phyloP scores from a whole-genome alignment of 345 rosid species.

The Gynandropsis gynandra region DNA sequence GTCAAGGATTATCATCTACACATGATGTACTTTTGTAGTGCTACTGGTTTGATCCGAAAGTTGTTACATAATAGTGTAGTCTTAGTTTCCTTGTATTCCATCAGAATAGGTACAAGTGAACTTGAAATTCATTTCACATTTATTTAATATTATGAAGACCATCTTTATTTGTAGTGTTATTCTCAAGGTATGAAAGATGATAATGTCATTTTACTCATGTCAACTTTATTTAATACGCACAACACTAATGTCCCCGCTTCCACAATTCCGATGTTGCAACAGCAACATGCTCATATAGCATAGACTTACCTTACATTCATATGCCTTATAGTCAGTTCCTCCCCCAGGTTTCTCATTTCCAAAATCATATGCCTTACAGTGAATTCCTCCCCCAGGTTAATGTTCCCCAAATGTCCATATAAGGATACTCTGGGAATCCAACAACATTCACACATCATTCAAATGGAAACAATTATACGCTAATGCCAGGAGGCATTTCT shows the following conservation, averaged over 20 bases:
- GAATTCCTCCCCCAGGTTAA: slow-evolving; percentile 51
- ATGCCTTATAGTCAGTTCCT: slow-evolving; percentile 74
- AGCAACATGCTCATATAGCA: slow-evolving; percentile 54
- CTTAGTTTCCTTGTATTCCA: too few relatives aligned
- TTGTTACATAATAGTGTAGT: too few relatives aligned
- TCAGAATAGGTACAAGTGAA: too few relatives aligned
- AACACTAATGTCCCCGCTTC: slow-evolving; percentile 43
- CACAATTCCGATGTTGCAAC: slow-evolving; percentile 48
- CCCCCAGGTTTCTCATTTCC: slow-evolving; percentile 62
- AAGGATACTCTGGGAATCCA: too few relatives aligned
- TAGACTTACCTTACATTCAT: slow-evolving; percentile 69
- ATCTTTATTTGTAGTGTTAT: not conserved
- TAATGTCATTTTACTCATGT: not conserved
- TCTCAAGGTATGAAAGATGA: not conserved
- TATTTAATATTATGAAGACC: not conserved
- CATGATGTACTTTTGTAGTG: slow-evolving; percentile 71
- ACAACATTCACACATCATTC: too few relatives aligned
- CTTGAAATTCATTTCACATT: too few relatives aligned
- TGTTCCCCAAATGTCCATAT: slow-evolving; percentile 67
- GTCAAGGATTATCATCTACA: slow-evolving; percentile 53
- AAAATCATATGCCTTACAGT: slow-evolving; percentile 72
- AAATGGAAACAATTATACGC: slow-evolving; percentile 58
- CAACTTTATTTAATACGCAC: slow-evolving; percentile 39
- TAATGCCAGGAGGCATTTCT: slow-evolving; percentile 76
- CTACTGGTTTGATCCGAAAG: too few relatives aligned